Conservation (phyloP, 1,284 basidiomycete species). For the Malassezia restricta region DNA sequence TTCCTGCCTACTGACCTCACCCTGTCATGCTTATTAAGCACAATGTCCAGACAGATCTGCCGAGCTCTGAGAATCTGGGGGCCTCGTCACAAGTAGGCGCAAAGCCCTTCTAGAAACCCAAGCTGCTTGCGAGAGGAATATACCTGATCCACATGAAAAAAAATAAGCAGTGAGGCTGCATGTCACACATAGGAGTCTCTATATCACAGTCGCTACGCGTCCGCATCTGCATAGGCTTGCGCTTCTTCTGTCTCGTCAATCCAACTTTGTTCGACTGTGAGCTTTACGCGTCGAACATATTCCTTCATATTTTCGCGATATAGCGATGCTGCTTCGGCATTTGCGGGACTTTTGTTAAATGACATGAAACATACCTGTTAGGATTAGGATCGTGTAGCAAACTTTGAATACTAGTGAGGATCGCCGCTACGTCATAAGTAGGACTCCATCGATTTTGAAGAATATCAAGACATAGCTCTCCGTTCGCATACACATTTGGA, state of each 20-base stretch:
- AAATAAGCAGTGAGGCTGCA: too few species aligned
- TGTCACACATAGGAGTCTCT: too few species aligned
- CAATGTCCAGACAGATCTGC: too few species aligned
- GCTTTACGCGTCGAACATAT: slow-evolving; percentile 80
- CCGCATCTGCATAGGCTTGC: slow-evolving; percentile 3
- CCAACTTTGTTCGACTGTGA: slow-evolving; percentile 48
- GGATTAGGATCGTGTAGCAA: slow-evolving; percentile 94
- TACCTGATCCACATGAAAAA: too few species aligned
- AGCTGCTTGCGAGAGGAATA: too few species aligned
- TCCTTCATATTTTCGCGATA: slow-evolving; percentile 98
- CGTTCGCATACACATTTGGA: slow-evolving; percentile 95
- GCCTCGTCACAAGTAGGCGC: too few species aligned
- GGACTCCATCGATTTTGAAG: slow-evolving; percentile 96
- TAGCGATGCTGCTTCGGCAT: slow-evolving; percentile 88
- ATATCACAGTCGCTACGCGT: background rate
- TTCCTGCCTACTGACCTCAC: too few species aligned
- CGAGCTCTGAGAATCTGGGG: too few species aligned
- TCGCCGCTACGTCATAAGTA: slow-evolving; percentile 95
- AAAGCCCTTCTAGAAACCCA: too few species aligned
- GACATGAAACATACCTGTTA: slow-evolving; percentile 52
- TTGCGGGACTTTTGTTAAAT: slow-evolving; percentile 62
- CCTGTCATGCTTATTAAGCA: too few species aligned
- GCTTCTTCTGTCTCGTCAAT: slow-evolving; percentile 36
- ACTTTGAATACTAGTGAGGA: slow-evolving; percentile 88
- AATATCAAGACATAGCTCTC: slow-evolving; percentile 93